Evolutionary conservation across 2,329 filamentous ascomycete species (phyloP), one percentile per base, ranked within the genome.

Genomic region (Colletotrichum truncatum): DNA sequence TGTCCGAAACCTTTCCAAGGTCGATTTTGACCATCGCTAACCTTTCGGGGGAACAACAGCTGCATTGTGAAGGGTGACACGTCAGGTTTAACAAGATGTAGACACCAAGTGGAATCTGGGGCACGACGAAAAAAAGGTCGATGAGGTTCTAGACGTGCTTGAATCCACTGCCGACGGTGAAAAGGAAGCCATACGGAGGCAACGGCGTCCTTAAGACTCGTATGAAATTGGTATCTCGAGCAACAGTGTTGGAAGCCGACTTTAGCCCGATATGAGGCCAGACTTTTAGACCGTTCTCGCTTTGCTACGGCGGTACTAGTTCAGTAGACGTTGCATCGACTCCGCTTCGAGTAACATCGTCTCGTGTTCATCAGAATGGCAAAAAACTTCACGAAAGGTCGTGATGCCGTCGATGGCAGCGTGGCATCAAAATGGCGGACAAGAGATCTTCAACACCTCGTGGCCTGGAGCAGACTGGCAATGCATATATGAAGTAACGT

Each of bases 401-500:
- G 49, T 25, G 32, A 25, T 14, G 49, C 46, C 16, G 9, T 25
- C 23, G 26, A 12, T 11, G 59, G 21, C 41, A 48, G 23, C 12
- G 16, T 39, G 7, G 1, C 48, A 10, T 9, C 7, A 25, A 45
- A 38, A 41, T 5, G 36, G 14, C 28, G 28, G 21, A 45, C 25
- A 16, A 30, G 34, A 52, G n/a, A 52, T 64, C 54, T 16, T 25
- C 43, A 14, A 14, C 36, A 26, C 10, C 56, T 61, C 62, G 48
- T 65, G 48, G 39, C 38, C 48, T 18, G 16, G 26, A 36, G 30
- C n/a, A 36, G 25, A 30, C 23, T 64, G 9, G 41, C 62, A 36
- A 55, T 43, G 59, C 57, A 36, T 55, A 26, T 45, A 18, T 38
- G 49, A 56, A 51, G 63, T 56, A 66, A 63, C 63, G 26, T 56